A percentile compares a stretch with the other conserved stretches of the same genome.
Conservation (phyloP, 768 basidiomycete species). For the Lactarius hatsudake region DNA sequence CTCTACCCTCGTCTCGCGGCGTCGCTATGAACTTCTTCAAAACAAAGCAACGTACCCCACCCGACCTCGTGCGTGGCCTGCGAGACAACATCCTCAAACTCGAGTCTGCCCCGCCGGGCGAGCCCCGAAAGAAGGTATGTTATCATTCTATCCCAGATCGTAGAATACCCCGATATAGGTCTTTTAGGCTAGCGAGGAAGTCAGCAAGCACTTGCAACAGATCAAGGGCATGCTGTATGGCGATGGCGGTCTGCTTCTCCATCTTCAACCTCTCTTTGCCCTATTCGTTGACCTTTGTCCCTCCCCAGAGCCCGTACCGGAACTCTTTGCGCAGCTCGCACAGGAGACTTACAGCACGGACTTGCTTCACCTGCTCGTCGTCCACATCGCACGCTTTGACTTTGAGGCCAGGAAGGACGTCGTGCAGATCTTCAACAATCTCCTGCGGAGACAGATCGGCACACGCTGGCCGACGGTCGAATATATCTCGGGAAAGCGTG, state of each 20-base stretch:
- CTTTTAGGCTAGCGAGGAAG: constrained; percentile 79
- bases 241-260: constrained; percentile 66
- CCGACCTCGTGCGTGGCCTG: constrained; percentile 80
- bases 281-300: constrained; percentile 1
- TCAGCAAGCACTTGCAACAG: constrained; percentile 85
- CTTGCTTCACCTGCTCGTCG: constrained; percentile 75
- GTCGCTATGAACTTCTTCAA: constrained; percentile 93
- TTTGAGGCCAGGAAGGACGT: constrained; percentile 91
- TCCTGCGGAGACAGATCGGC: constrained; percentile 89
- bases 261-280: constrained; percentile 3
- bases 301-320: constrained; percentile 71
- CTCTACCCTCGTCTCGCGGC: background rate
- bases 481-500: constrained; percentile 75
- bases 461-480: constrained; percentile 95
- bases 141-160: background rate
- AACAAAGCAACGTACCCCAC: constrained; percentile 81
- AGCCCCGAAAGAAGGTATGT: constrained; percentile 76
- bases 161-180: background rate
- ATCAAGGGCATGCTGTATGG: constrained; percentile 86
- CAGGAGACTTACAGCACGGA: constrained; percentile 95
- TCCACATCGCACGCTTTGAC: constrained; percentile 82
- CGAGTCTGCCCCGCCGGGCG: constrained; percentile 72
- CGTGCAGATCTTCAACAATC: constrained; percentile 85
- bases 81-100: constrained; percentile 77
- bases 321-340: constrained; percentile 89